These are phyloP conservation scores for Wallacemonas sp. DNA, from an alignment of 208 protist genomes.

Conservation along the genomic window DNA sequence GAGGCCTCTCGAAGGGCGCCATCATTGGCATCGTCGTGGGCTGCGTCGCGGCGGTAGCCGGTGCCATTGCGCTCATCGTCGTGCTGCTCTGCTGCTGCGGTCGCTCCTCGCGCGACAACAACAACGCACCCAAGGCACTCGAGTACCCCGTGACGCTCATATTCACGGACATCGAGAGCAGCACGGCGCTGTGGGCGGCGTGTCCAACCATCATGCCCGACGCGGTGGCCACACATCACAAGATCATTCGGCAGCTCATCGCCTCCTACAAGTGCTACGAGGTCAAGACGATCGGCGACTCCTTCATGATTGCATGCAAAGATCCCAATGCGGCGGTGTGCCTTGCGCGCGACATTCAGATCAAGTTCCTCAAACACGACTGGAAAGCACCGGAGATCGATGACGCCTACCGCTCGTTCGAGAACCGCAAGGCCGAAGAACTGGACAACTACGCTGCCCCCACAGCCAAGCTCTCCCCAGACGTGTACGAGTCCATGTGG, in stretches of 20 bases:
- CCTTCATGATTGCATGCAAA: constrained; percentile 83
- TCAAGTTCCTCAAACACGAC: constrained; percentile 41
- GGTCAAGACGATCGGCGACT: constrained; percentile 86
- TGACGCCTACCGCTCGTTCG: constrained; percentile 42
- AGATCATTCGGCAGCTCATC: constrained; percentile 58
- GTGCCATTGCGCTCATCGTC: constrained; percentile 3
- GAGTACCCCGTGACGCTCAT: constrained; percentile 49
- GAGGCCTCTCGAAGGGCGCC: background rate
- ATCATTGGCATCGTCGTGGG: constrained; percentile 31
- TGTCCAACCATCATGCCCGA: constrained; percentile 54
- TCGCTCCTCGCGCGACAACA: constrained; percentile 31
- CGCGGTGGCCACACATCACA: constrained; percentile 69
- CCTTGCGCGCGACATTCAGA: constrained; percentile 53
- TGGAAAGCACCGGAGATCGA: constrained; percentile 49
- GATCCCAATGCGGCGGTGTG: constrained; percentile 29
- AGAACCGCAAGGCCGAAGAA: constrained; percentile 20
- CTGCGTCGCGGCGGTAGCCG: background rate
- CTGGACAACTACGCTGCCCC: constrained; percentile 10
- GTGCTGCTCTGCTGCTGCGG: constrained; percentile 5
- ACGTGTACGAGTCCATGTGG: constrained; percentile 37
- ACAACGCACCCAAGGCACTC: constrained; percentile 36
- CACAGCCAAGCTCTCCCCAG: constrained; percentile 26
- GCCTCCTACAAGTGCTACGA: constrained; percentile 69
- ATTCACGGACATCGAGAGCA: constrained; percentile 83
- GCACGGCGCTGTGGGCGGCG: constrained; percentile 75